Evolutionary conservation across 345 rosid genomes (phyloP).

Genomic region (Gossypium australe): DNA sequence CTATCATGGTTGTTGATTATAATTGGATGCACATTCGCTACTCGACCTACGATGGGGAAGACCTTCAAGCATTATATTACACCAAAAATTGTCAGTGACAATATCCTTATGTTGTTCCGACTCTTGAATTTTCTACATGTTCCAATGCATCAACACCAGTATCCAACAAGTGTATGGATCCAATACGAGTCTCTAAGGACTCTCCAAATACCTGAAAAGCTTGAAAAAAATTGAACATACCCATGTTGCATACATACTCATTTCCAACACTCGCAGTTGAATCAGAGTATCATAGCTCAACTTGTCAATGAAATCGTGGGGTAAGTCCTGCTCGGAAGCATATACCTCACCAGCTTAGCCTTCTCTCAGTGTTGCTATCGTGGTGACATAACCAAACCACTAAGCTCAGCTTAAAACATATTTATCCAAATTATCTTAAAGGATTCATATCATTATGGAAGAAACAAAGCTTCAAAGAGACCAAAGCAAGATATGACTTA

Average conservation of each 20-base stretch:
- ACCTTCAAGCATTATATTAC: background rate
- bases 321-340: background rate
- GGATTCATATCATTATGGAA: background rate
- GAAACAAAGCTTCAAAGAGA: slow-evolving; percentile 4
- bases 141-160: slow-evolving; percentile 5
- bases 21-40: background rate
- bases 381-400: background rate
- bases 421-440: background rate
- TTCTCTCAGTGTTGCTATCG: background rate
- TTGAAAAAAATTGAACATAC: background rate
- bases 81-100: background rate
- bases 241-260: background rate
- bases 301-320: slow-evolving; percentile 9
- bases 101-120: too few species aligned
- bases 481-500: background rate
- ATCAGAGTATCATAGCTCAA: background rate
- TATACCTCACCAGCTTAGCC: background rate
- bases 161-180: background rate
- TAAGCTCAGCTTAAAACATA: background rate
- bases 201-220: background rate
- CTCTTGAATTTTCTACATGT: too few species aligned
- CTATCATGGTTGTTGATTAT: background rate
- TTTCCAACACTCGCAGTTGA: background rate
- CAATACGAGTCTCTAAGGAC: background rate
- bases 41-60: background rate